These are phyloP conservation scores for Phlyctochytrium bullatum DNA, from an alignment of 192 early-diverging fungal genomes.

Conservation along the genomic window DNA sequence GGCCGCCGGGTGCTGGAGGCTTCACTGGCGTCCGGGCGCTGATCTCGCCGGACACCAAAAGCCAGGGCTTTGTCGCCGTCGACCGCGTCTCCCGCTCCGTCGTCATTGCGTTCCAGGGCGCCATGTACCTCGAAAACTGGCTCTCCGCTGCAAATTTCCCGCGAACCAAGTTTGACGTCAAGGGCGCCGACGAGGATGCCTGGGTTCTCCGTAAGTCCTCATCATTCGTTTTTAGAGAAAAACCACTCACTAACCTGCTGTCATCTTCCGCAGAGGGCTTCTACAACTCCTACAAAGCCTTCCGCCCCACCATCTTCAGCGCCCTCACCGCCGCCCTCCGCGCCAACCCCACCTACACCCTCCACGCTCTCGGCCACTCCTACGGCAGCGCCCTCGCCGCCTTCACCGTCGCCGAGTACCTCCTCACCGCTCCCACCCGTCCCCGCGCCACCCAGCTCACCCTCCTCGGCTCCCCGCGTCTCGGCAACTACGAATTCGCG, in stretches of 20 bases:
- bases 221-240: too few species aligned
- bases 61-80: neutral
- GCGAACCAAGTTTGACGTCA: neutral
- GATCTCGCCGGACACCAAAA: neutral
- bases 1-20: neutral
- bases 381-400: neutral
- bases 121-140: neutral
- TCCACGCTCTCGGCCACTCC: neutral
- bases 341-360: neutral
- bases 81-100: neutral
- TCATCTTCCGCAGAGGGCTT: too few species aligned
- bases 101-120: neutral
- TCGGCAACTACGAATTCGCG: neutral
- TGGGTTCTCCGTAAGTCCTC: too few species aligned
- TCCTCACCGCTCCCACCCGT: neutral
- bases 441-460: neutral
- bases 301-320: neutral
- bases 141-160: neutral
- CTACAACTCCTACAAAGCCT: neutral
- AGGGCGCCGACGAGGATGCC: neutral
- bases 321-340: neutral
- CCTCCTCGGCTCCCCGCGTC: neutral
- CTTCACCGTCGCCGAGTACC: neutral
- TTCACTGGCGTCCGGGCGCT: neutral
- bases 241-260: too few species aligned